Evolutionary conservation across 2,329 filamentous ascomycete species (phyloP).

Genomic region (Macrophomina pseudophaseolina): DNA sequence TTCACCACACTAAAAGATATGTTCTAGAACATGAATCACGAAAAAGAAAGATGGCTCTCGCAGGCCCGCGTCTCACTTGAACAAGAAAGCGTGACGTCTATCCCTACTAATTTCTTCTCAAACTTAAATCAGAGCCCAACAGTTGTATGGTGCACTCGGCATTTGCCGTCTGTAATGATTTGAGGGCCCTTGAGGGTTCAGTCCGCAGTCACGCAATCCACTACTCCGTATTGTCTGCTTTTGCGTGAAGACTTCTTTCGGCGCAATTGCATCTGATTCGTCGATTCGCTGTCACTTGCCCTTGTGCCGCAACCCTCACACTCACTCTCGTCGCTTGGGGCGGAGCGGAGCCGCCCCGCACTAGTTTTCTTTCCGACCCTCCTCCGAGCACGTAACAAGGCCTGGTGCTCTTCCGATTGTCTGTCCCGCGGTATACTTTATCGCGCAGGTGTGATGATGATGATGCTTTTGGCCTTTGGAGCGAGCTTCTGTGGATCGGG

Average conservation of each 20-base stretch:
- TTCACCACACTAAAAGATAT: neutral
- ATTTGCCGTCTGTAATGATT: too few relatives aligned
- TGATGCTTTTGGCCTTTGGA: too few relatives aligned
- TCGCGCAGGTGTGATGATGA: too few relatives aligned
- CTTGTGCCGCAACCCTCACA: neutral
- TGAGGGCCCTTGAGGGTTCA: too few relatives aligned
- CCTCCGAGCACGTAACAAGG: neutral
- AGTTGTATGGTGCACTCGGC: too few relatives aligned
- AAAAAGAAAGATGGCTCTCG: neutral
- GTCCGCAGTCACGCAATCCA: neutral
- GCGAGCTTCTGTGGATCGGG: too few relatives aligned
- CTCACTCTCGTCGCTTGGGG: neutral
- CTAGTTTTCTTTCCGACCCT: neutral
- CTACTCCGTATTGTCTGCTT: neutral
- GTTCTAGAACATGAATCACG: conserved; percentile 11
- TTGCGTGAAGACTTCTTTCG: neutral
- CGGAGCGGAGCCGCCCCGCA: neutral
- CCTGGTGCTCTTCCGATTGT: too few relatives aligned
- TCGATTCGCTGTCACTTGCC: neutral
- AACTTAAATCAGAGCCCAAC: too few relatives aligned
- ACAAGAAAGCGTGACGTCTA: too few relatives aligned
- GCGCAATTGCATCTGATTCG: neutral
- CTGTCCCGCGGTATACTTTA: too few relatives aligned
- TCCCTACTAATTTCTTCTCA: too few relatives aligned
- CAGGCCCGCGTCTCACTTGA: neutral